Conservation (phyloP, 345 rosid genomes). For the Eutrema japonicum region DNA sequence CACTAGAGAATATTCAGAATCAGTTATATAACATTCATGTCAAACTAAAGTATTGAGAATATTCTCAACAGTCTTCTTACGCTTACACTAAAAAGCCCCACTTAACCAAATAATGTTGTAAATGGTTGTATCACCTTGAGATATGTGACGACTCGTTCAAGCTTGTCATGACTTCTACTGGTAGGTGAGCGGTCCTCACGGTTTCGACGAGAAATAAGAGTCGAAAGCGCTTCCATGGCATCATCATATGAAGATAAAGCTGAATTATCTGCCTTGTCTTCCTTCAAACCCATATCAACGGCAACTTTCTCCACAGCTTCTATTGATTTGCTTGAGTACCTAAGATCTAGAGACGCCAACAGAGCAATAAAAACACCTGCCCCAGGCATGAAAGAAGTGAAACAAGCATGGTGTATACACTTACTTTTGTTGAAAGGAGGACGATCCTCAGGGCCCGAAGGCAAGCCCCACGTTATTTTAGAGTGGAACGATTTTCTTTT, state of each 20-base stretch:
- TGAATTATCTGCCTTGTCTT: slow-evolving; percentile 45
- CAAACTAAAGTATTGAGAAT: not conserved
- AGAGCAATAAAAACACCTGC: slow-evolving; percentile 25
- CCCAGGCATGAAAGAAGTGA: slow-evolving; percentile 3
- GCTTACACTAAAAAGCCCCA: slow-evolving; percentile 6
- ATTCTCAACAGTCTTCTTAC: not conserved
- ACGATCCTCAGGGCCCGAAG: slow-evolving; percentile 15
- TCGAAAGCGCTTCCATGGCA: slow-evolving; percentile 88
- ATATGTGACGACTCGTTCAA: slow-evolving; percentile 71
- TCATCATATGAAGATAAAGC: slow-evolving; percentile 60
- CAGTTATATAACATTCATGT: slow-evolving; percentile 9
- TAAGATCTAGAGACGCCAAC: slow-evolving; percentile 50
- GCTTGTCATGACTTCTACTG: slow-evolving; percentile 55
- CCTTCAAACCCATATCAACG: slow-evolving; percentile 43
- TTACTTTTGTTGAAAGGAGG: slow-evolving; percentile 31
- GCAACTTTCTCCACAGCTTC: slow-evolving; percentile 47
- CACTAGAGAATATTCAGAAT: slow-evolving; percentile 18
- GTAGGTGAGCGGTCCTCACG: slow-evolving; percentile 56
- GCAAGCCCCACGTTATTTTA: not conserved
- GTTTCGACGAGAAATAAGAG: slow-evolving; percentile 69
- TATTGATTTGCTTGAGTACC: slow-evolving; percentile 47
- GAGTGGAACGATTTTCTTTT: slow-evolving; percentile 4
- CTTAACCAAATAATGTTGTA: not conserved
- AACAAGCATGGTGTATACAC: slow-evolving; percentile 11
- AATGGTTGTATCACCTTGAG: slow-evolving; percentile 57